Conservation (phyloP, 2,329 filamentous ascomycete species). For the Botrytis squamosa region DNA sequence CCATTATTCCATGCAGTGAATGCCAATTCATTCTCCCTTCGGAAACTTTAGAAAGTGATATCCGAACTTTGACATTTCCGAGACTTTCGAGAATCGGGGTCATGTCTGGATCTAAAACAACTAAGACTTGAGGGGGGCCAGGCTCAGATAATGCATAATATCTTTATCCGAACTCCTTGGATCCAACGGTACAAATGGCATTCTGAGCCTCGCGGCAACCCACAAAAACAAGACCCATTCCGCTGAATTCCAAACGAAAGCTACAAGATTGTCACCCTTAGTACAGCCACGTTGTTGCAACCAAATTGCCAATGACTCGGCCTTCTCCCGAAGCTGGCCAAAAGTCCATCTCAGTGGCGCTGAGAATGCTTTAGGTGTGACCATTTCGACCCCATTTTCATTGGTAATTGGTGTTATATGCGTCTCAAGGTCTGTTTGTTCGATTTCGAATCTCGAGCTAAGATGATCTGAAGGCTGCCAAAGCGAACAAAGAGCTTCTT, state of each 20-base stretch:
- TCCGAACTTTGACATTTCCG: not conserved
- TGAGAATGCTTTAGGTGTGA: not conserved
- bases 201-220: constrained; percentile 20
- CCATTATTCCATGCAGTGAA: not conserved
- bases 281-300: constrained; percentile 3
- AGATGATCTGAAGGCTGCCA: constrained; percentile 11
- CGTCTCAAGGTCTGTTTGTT: not conserved
- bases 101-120: not conserved
- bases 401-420: not conserved
- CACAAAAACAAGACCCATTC: constrained; percentile 25
- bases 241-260: constrained; percentile 21
- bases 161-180: not conserved
- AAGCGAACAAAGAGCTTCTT: constrained; percentile 19
- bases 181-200: constrained; percentile 21
- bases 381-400: no score
- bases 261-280: constrained; percentile 16
- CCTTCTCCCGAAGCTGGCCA: not conserved
- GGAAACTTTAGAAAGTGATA: not conserved
- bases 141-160: not conserved
- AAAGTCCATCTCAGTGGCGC: constrained; percentile 13
- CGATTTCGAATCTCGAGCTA: not conserved
- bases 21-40: not conserved
- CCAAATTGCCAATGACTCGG: not conserved
- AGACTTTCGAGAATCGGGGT: not conserved
- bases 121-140: not conserved